Conservation (phyloP, 2,329 filamentous ascomycete genomes). For the Aspergillus clavatus region DNA sequence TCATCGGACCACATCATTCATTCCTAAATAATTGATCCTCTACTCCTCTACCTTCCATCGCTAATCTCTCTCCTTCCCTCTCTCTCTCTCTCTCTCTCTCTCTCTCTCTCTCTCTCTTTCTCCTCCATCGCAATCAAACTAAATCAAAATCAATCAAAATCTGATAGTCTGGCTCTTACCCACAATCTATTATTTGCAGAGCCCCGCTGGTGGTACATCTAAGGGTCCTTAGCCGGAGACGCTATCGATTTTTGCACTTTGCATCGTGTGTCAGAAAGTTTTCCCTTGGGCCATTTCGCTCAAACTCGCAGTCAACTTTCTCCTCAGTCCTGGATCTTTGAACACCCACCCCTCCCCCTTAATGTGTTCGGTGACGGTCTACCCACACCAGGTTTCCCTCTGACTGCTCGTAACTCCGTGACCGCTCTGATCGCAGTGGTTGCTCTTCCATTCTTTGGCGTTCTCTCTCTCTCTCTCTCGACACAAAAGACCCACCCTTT, state of each 20-base stretch:
- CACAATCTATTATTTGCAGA: neutral
- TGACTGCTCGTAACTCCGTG: constrained; percentile 5
- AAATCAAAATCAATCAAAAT: too few relatives aligned
- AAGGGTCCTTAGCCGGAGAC: constrained; percentile 7
- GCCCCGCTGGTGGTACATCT: constrained; percentile 11
- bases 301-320: constrained; percentile 10
- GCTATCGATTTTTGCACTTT: constrained; percentile 7
- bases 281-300: constrained; percentile 11
- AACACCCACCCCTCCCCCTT: too few relatives aligned
- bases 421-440: neutral
- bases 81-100: neutral
- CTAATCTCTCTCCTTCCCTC: too few relatives aligned
- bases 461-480: too few relatives aligned
- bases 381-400: constrained; percentile 2
- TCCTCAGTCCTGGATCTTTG: neutral
- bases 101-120: too few relatives aligned
- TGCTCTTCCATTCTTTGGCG: constrained; percentile 10
- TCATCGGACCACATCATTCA: constrained; percentile 4
- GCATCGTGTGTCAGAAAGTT: constrained; percentile 11
- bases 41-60: too few relatives aligned
- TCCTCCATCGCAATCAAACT: too few relatives aligned
- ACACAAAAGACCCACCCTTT: constrained; percentile 11
- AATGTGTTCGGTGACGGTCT: constrained; percentile 5
- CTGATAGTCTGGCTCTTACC: neutral
- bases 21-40: too few relatives aligned